Conservation (phyloP, 1,284 basidiomycete genomes). For the Earliella scabrosa region DNA sequence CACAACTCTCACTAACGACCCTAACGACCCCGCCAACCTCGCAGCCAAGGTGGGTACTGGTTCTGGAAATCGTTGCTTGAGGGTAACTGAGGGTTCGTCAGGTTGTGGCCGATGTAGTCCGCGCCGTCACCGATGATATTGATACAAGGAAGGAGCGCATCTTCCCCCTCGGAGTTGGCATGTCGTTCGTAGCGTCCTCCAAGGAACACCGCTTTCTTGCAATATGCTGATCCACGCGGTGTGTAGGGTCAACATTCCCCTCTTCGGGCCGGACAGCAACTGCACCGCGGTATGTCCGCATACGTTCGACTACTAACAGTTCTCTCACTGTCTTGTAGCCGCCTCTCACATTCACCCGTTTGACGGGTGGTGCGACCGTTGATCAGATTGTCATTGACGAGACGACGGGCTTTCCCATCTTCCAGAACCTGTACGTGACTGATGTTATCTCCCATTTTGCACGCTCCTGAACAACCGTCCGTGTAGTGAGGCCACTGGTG, state of each 20-base stretch:
- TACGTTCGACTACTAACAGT: too few species aligned
- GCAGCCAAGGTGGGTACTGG: slow-evolving; percentile 21
- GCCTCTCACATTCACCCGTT: slow-evolving; percentile 31
- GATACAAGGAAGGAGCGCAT: slow-evolving; percentile 25
- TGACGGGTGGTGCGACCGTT: slow-evolving; percentile 30
- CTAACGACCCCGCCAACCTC: slow-evolving; percentile 32
- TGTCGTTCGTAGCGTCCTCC: slow-evolving; percentile 23
- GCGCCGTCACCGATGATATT: slow-evolving; percentile 27
- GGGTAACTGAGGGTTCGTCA: neutral
- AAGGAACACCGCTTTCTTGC: too few species aligned
- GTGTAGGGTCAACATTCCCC: slow-evolving; percentile 30
- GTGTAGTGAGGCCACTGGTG: slow-evolving; percentile 22
- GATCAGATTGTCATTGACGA: slow-evolving; percentile 26
- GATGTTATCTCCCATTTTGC: neutral
- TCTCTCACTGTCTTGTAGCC: too few species aligned
- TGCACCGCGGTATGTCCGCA: slow-evolving; percentile 26
- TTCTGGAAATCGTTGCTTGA: neutral
- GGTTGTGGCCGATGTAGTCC: slow-evolving; percentile 30
- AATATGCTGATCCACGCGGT: too few species aligned
- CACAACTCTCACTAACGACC: slow-evolving; percentile 30
- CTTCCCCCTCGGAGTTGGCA: slow-evolving; percentile 31
- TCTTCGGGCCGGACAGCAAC: slow-evolving; percentile 29
- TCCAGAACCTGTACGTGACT: slow-evolving; percentile 23
- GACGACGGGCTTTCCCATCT: slow-evolving; percentile 30
- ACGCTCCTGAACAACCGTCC: neutral